These are phyloP conservation scores for Moesziomyces parantarcticus DNA, from an alignment of 1,284 basidiomycete genomes.

Conservation along the genomic window DNA sequence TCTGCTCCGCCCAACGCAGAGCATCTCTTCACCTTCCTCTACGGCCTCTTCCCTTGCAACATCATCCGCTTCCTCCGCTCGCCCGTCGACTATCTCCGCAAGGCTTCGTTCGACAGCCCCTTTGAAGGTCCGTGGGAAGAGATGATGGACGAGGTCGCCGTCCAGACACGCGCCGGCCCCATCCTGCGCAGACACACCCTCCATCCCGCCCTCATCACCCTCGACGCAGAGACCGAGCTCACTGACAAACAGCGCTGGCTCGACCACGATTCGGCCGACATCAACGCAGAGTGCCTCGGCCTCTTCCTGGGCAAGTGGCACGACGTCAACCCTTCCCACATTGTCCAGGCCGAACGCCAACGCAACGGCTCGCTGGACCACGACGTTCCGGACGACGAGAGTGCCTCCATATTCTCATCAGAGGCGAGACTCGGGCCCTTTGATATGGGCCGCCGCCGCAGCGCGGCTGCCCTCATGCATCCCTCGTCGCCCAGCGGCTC, in stretches of 20 bases:
- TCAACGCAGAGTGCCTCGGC: slow-evolving; percentile 77
- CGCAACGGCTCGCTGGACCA: slow-evolving; percentile 22
- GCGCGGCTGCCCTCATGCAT: slow-evolving; percentile 25
- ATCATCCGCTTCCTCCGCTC: slow-evolving; percentile 78
- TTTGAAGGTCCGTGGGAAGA: slow-evolving; percentile 69
- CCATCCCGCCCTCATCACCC: slow-evolving; percentile 79
- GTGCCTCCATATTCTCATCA: slow-evolving; percentile 27
- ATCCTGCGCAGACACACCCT: slow-evolving; percentile 79
- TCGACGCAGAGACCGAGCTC: slow-evolving; percentile 76
- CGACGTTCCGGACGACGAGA: slow-evolving; percentile 31
- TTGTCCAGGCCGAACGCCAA: slow-evolving; percentile 35
- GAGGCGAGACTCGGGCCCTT: slow-evolving; percentile 29
- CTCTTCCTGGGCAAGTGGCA: slow-evolving; percentile 56
- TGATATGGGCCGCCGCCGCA: slow-evolving; percentile 37
- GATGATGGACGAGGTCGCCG: slow-evolving; percentile 73
- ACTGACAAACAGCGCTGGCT: slow-evolving; percentile 76
- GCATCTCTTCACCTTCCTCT: slow-evolving; percentile 77
- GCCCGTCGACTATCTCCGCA: slow-evolving; percentile 76
- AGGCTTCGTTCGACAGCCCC: slow-evolving; percentile 73
- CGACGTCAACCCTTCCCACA: slow-evolving; percentile 42
- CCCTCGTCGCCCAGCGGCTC: slow-evolving; percentile 34
- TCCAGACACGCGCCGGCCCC: slow-evolving; percentile 70
- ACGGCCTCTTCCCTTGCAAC: slow-evolving; percentile 89
- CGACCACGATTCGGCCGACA: slow-evolving; percentile 75
- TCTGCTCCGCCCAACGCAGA: slow-evolving; percentile 57